Base-by-base conservation (phyloP, 2,329 filamentous ascomycete species). In the Aspergillus tamarii region DNA sequence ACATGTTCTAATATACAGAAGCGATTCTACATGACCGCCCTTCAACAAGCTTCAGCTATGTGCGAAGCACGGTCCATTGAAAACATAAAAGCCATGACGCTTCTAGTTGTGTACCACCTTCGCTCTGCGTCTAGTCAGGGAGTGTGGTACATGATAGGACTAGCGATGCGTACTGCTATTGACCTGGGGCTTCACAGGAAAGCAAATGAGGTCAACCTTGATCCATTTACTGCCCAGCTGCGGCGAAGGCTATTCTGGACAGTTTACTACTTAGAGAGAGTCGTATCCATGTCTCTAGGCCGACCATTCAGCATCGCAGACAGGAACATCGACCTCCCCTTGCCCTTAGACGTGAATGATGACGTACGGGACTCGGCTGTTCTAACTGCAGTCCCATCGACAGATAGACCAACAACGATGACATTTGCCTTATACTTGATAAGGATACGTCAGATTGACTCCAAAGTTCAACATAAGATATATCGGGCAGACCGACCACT, bases 121-220 rank as follows among this genome's bases (percentile, higher is more conserved):
- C 79, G 84, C 9, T 84, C 81, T 1, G 78, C 81, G 11, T 83
- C 83, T 0, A 83, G 82, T 36, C 81, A 82, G 62, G 83, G 82
- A 10, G 77, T 85, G 56, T 85, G 83, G 83, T 85, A 85, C 67
- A 83, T 85, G 78, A 82, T 84, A 48, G 83, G 84, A 14, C 76
- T 85, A 21, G 83, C 83, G 2, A 85, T 85, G 81, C 80, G 83
- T 46, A 85, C 82, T 9, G 82, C 81, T 59, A 83, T 85, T 56
- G 84, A 85, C 62, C 75, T 85, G 3, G 84, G 83, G 6, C 74
- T 85, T 32, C 84, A 85, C 64, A 76, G 82, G 53, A 82, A 80
- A 61, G 80, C 81, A 46, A 80, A 82, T 61, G 81, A 84, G 63
- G 71, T 70, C 32, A 76, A 76, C 57, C 67, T 82, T 34, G 74